A percentile compares a stretch with the other conserved stretches of the same genome.
Conservation (phyloP, 176 grass and related monocot genomes). For the Cenchrus purpureus region DNA sequence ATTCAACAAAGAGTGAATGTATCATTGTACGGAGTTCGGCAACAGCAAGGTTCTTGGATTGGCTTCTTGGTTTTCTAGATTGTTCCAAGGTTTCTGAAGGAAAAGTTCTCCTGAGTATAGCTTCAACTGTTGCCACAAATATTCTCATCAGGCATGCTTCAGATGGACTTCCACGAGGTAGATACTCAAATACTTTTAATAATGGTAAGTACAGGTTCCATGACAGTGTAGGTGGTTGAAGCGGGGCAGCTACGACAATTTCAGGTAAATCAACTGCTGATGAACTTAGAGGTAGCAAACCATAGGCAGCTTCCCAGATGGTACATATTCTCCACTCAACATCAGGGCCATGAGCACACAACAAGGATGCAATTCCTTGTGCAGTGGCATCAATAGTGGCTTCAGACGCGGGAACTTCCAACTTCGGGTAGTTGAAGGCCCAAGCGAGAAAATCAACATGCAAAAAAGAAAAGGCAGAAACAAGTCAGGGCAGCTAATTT, state of each 20-base stretch:
- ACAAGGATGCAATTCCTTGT: constrained; percentile 97
- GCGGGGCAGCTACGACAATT: constrained; percentile 90
- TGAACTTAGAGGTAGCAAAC: constrained; percentile 92
- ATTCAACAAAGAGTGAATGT: constrained; percentile 96
- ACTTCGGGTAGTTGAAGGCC: constrained; percentile 53
- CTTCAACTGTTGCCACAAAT: constrained; percentile 98
- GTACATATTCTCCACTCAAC: constrained; percentile 99
- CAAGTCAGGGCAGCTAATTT: constrained; percentile 19
- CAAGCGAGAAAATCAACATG: constrained; percentile 29
- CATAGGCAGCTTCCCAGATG: constrained; percentile 99
- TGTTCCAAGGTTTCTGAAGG: constrained; percentile 61
- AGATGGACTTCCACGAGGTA: constrained; percentile 95
- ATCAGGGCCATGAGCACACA: constrained; percentile 96
- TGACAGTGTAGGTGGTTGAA: constrained; percentile 95
- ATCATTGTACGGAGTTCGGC: constrained; percentile 98
- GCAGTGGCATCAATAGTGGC: constrained; percentile 95
- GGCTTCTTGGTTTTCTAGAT: constrained; percentile 70
- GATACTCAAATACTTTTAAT: constrained; percentile 93
- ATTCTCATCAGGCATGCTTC: constrained; percentile 99
- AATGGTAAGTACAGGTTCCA: constrained; percentile 94
- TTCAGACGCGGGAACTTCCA: constrained; percentile 87
- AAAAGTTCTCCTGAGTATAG: constrained; percentile 95
- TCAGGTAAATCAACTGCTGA: constrained; percentile 96
- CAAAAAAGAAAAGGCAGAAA: constrained; percentile 24
- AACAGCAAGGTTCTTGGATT: constrained; percentile 84